Base-by-base conservation (phyloP, 164 flowering plant genomes). In the Chimonanthus praecox region DNA sequence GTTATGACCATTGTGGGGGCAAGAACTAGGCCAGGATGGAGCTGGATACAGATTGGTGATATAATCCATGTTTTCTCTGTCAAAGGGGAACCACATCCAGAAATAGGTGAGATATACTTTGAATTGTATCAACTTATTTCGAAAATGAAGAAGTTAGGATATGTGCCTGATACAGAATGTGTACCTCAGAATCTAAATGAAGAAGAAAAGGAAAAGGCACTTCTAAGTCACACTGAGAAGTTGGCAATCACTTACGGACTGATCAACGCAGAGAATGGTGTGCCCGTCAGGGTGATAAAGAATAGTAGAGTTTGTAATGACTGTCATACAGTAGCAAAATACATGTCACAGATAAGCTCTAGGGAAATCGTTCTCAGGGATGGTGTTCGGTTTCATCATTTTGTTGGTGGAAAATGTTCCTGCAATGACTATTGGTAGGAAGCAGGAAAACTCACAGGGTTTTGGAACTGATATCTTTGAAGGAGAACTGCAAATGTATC, bases 141-240 rank as follows among this genome's bases (percentile, higher is more conserved):
- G 46, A 84, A 85, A 68, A 84, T 90, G 82, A 86, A 80, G 83
- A 80, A 74, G 61, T 58, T 81, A 58, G 94, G 94, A 0, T 88
- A 88, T 65, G 77, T 75, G 10, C 88, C 92, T 18, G 90, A 88
- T 78, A 71, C 75, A 8, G 77, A 71, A 50, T 85, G 87, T 65
- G 87, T 87, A 58, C 60, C 78, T 79, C 85, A 86, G 74, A 80
- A 90, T 48, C 70, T 84, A 21, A 82, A 80, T 7, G 85, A 83
- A 0, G 80, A 33, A n/a, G 91, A 87, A 64, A 86, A 85, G 80
- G 84, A 84, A 80, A 84, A 80, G 72, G 49, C 72, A 49, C 76
- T 90, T 75, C 73, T 87, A 49, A 72, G 84, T 70, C 94, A 90
- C 75, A 81, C 88, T 15, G 95, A 90, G 82, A 90, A 88, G 72